Evolutionary conservation across 1,284 basidiomycete genomes (phyloP).

Genomic region (Cyathus pygmaeus): DNA sequence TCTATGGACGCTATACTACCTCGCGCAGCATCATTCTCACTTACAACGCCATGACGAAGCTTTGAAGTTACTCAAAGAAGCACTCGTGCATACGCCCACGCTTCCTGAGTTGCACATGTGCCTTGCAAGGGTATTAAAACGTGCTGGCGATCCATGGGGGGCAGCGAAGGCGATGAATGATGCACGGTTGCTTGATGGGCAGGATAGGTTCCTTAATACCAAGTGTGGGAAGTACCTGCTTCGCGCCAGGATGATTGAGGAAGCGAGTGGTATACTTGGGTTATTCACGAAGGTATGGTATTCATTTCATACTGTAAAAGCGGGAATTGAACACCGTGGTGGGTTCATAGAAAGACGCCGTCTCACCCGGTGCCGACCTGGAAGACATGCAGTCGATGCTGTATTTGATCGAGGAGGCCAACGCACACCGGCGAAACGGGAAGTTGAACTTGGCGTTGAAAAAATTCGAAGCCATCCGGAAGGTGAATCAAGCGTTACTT

Average conservation of each 20-base stretch:
- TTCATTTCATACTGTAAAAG: background rate
- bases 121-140: constrained; percentile 88
- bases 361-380: constrained; percentile 82
- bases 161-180: constrained; percentile 86
- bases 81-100: constrained; percentile 90
- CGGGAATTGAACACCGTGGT: constrained; percentile 5
- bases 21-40: constrained; percentile 90
- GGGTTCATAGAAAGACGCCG: constrained; percentile 79
- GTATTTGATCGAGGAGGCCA: constrained; percentile 88
- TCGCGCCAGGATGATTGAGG: constrained; percentile 80
- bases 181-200: constrained; percentile 88
- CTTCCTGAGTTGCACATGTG: constrained; percentile 92
- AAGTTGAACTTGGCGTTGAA: constrained; percentile 89
- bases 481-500: constrained; percentile 53
- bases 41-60: constrained; percentile 67
- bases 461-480: constrained; percentile 82
- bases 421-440: constrained; percentile 72
- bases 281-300: constrained; percentile 83
- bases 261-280: constrained; percentile 79
- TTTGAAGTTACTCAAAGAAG: constrained; percentile 71
- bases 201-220: constrained; percentile 96
- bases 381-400: constrained; percentile 97
- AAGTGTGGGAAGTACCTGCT: constrained; percentile 94
- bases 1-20: constrained; percentile 96
- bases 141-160: constrained; percentile 82